These are phyloP conservation scores for Quercus rubra DNA, from an alignment of 306 rosid genomes.

Conservation along the genomic window DNA sequence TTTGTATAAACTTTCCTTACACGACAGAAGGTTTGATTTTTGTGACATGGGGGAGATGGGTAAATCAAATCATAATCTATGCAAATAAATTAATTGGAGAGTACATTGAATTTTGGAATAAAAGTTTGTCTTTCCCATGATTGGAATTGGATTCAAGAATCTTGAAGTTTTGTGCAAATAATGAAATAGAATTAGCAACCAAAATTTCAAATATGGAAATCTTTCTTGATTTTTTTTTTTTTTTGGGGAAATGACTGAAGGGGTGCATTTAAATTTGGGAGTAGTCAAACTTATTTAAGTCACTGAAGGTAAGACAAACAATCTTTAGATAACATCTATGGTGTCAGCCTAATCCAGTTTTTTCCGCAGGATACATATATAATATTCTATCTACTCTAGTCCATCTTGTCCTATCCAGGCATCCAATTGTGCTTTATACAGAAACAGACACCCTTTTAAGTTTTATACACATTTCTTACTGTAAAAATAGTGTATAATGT, in stretches of 20 bases:
- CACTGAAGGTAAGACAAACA: not conserved
- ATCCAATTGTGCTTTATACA: not conserved
- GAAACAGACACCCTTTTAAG: not conserved
- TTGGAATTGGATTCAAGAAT: not conserved
- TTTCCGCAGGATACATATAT: not conserved
- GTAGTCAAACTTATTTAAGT: not conserved
- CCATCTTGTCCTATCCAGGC: too few species aligned
- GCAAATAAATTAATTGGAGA: not conserved
- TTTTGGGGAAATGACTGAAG: not conserved
- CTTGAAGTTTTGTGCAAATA: not conserved
- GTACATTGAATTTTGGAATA: not conserved
- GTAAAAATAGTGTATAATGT: not conserved
- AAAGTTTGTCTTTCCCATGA: not conserved
- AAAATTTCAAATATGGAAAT: not conserved
- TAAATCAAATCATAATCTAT: not conserved
- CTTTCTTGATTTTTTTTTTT: not conserved
- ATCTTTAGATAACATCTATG: not conserved
- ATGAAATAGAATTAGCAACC: not conserved
- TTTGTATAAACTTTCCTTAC: not conserved
- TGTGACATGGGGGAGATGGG: not conserved
- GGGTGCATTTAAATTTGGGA: not conserved
- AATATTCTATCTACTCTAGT: not conserved
- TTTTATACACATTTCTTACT: not conserved
- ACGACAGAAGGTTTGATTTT: not conserved
- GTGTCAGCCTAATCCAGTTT: not conserved